Evolutionary conservation across 2,329 filamentous ascomycete species (phyloP), one percentile per base, ranked within the genome.

Genomic region (Celoporthe dispersa): DNA sequence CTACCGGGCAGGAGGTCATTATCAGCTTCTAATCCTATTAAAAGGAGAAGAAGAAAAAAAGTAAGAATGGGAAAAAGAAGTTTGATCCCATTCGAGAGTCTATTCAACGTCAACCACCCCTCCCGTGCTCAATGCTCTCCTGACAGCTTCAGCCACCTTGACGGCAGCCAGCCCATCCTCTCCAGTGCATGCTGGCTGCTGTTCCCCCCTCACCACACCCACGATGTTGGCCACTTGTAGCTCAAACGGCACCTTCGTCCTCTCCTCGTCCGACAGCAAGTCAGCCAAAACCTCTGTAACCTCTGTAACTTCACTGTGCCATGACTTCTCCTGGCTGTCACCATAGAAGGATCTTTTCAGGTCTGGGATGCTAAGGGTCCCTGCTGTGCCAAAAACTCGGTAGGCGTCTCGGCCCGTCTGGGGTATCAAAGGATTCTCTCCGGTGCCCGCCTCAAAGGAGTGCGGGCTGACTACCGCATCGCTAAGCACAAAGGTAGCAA

Each of bases 361-460:
- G 37, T 74, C 73, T 5, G 73, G 73, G 25, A 74, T 44, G 41
- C 73, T 74, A 2, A 73, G 64, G 1, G 73, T 68, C 11, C 59
- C 73, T 1, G 72, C 61, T 1, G 73, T 73, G n/a, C 73, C 73
- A 9, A 73, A 67, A 0, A 89, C 83, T 0, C 86, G 81, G 70
- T 88, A 89, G 64, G 87, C 84, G 72, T 82, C 83, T 70, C 77
- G 77, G 0, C 75, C 78, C 1, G 79, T 76, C 9, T 77, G 76
- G 0, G 86, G 83, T 64, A 89, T 84, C 0, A 80, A 75, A 0
- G 87, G 85, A 70, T 89, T 90, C 77, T 90, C 88, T 2, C 87
- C 87, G 0, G 87, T 89, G 0, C 85, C 87, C 1, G 81, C 77
- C 75, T 89, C 87, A 64, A 88, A 89, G 69, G 81, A 86, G 75